phyloP scores from a whole-genome alignment of 2,329 filamentous ascomycete species.

The Talaromyces marneffei region DNA sequence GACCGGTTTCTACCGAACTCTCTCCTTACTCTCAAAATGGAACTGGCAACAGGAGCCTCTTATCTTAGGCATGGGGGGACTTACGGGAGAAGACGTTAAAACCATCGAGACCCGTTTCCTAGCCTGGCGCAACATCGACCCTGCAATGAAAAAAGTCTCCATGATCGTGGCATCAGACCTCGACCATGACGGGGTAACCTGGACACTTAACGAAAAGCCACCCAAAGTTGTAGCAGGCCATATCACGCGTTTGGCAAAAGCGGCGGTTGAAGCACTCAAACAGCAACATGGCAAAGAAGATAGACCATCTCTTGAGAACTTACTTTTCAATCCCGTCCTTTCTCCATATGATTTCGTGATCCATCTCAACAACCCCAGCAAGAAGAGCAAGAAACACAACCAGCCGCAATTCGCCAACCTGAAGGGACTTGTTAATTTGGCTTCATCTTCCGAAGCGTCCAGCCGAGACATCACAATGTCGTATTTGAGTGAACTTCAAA shows the following conservation, averaged over 20 bases:
- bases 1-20: conserved; percentile 73
- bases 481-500: conserved; percentile 63
- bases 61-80: conserved; percentile 64
- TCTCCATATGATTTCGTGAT: conserved; percentile 83
- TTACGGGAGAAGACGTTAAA: conserved; percentile 57
- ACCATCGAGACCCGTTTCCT: conserved; percentile 67
- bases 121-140: conserved; percentile 82
- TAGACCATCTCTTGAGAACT: conserved; percentile 49
- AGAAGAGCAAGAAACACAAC: conserved; percentile 38
- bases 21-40: conserved; percentile 78
- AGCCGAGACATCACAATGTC: conserved; percentile 55
- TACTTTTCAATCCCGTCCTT: conserved; percentile 67
- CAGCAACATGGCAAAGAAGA: conserved; percentile 27
- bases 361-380: conserved; percentile 54
- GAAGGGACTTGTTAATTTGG: conserved; percentile 56
- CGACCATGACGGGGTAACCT: conserved; percentile 71
- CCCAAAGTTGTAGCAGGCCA: conserved; percentile 77
- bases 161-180: conserved; percentile 76
- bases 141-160: conserved; percentile 74
- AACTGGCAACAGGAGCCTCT: conserved; percentile 84
- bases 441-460: neutral
- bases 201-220: conserved; percentile 64
- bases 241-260: conserved; percentile 74
- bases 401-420: conserved; percentile 46
- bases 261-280: conserved; percentile 60